These are phyloP conservation scores for Lachancea nothofagi DNA, from an alignment of 805 yeast species.

Conservation along the genomic window DNA sequence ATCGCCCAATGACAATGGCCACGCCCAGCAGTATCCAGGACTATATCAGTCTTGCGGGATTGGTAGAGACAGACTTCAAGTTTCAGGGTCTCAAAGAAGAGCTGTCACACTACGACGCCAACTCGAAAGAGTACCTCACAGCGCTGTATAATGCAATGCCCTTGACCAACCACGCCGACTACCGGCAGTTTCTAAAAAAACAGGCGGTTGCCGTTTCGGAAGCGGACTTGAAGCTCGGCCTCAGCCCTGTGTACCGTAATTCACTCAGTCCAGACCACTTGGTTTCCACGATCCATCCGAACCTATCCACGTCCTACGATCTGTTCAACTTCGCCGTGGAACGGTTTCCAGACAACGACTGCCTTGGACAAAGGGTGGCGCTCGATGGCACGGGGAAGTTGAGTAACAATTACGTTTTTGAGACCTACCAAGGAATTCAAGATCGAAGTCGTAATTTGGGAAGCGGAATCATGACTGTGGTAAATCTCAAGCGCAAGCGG, in stretches of 20 bases:
- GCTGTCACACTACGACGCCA: slow-evolving; percentile 17
- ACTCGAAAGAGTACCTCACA: slow-evolving; percentile 26
- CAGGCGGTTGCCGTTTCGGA: slow-evolving; percentile 38
- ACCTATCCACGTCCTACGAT: slow-evolving; percentile 40
- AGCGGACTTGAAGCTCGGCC: slow-evolving; percentile 37
- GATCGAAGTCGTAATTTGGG: slow-evolving; percentile 45
- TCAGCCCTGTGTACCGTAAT: slow-evolving; percentile 49
- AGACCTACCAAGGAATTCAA: slow-evolving; percentile 40
- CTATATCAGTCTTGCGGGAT: slow-evolving; percentile 20
- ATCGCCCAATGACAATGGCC: too few species aligned
- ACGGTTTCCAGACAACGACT: slow-evolving; percentile 35
- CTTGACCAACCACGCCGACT: slow-evolving; percentile 22
- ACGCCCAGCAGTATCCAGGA: neutral
- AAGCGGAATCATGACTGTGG: slow-evolving; percentile 46
- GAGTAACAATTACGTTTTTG: slow-evolving; percentile 39
- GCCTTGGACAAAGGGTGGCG: slow-evolving; percentile 42
- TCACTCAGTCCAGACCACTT: slow-evolving; percentile 30
- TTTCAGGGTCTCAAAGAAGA: slow-evolving; percentile 17
- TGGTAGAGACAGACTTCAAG: slow-evolving; percentile 22
- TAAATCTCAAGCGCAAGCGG: slow-evolving; percentile 34
- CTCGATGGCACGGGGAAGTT: slow-evolving; percentile 35
- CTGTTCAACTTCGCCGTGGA: slow-evolving; percentile 40
- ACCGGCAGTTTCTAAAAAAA: slow-evolving; percentile 20
- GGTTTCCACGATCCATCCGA: slow-evolving; percentile 39
- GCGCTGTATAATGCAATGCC: slow-evolving; percentile 23